Evolutionary conservation across 179 eudicot species (phyloP), one percentile per base, ranked within the genome.

Genomic region (Beta corolliflora): DNA sequence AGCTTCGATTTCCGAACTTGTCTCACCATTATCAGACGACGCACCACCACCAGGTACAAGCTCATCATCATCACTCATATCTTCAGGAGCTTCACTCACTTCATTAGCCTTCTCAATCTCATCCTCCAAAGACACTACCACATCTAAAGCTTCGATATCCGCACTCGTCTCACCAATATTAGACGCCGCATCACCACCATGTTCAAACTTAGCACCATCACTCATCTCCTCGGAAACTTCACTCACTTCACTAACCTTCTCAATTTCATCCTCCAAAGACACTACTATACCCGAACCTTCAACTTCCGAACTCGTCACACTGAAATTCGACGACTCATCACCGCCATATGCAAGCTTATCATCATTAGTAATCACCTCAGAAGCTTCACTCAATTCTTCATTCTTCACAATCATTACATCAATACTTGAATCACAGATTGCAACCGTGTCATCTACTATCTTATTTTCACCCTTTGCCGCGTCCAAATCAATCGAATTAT

Each of bases 401-500:
- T 21, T 18, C 13, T 73, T 73, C 65, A 63, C 73, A 19, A 36
- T 19, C 23, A 68, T 48, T 63, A 68, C 53, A 45, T 15, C 75
- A 50, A 7, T 75, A 76, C 29, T 66, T 13, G n/a, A 75, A 54
- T 67, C 73, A 54, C 59, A 45, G 4, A 66, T 66, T 48, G 63
- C 5, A 73, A 23, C 75, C 12, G 12, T 14, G 9, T 48, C 41
- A 58, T 67, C 36, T 36, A 55, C 79, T 15, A 63, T 21, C 46
- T 45, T 23, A 41, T 44, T 16, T 6, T 73, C 73, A 56, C 16
- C 9, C 44, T 36, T 52, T 61, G 44, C 56, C 45, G 52, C 45
- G 16, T 78, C 69, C 45, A 61, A 63, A 64, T 74, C 80, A 48
- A 1, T 23, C 10, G 25, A 58, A 81, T 67, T 71, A 59, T 84